A percentile compares a stretch with the other conserved stretches of the same genome.
Evolutionary conservation across 2,329 filamentous ascomycete species (phyloP).

Genomic region (Parascedosporium putredinis): DNA sequence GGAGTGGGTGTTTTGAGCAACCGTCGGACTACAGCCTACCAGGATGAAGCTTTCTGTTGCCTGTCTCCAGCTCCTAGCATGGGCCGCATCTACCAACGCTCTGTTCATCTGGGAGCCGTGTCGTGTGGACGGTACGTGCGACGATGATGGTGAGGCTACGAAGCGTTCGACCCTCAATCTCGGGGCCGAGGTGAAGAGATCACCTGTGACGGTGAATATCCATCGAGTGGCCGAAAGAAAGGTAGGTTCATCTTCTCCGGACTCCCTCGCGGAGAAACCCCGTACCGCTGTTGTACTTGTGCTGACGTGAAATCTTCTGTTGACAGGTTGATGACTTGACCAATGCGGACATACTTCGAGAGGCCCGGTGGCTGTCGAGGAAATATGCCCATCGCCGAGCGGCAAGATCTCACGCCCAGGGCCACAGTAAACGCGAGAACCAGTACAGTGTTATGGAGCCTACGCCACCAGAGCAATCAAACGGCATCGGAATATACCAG

Average conservation of each 20-base stretch:
- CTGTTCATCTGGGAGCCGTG: constrained; percentile 13
- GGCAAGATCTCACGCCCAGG: background rate
- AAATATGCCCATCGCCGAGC: constrained; percentile 1
- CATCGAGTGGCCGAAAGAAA: background rate
- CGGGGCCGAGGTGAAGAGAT: constrained; percentile 4
- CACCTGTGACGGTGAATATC: background rate
- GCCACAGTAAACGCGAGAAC: constrained; percentile 26
- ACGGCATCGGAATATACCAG: constrained; percentile 48
- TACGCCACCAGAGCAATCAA: constrained; percentile 29
- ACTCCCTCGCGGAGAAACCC: background rate
- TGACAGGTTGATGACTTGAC: background rate
- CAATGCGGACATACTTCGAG: background rate
- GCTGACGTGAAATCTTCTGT: background rate
- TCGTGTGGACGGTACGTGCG: constrained; percentile 10
- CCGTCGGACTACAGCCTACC: background rate
- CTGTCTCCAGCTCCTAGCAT: constrained; percentile 6
- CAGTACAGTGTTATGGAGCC: constrained; percentile 37
- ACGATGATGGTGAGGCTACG: background rate
- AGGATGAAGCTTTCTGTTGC: background rate
- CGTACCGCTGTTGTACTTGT: background rate
- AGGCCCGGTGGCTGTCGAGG: background rate
- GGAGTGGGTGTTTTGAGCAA: background rate
- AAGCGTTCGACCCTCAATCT: background rate
- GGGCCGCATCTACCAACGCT: constrained; percentile 8
- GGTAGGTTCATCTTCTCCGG: background rate